Evolutionary conservation across 1,284 basidiomycete genomes (phyloP), one percentile per base, ranked within the genome.

Genomic region (Cryptococcus sp.): DNA sequence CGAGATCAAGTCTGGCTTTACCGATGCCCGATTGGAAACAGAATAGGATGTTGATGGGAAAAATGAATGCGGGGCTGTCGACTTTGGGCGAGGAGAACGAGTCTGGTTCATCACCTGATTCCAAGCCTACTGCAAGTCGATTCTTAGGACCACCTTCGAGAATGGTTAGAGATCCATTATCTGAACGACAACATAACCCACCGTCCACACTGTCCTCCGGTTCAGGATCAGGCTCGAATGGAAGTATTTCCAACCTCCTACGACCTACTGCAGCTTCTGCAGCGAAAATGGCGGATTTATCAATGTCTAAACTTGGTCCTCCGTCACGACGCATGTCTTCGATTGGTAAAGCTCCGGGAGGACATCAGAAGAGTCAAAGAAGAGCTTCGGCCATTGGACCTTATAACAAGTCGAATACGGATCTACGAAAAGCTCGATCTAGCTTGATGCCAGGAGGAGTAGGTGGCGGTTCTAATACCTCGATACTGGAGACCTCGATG

Each of bases 21-120:
- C 23, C 52, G 6, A 57, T 65, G 4, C 64, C 64, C 0, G 58
- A 55, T 23, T 65, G 64, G 64, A 65, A 65, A 56, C 49, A 56
- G 51, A 58, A 63, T 57, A 58, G 64, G 10, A 56, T 63, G 13
- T 53, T 59, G 11, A 33, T 63, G 42, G 64, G 64, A 37, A 65
- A 61, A 33, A 38, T 37, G 4, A 14, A 34, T 8, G 10, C 15
- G 8, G n/a, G 36, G 4, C 23, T 55, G 6, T 36, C 47, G 3
- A 10, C 41, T 3, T 23, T 55, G 23, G 53, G 48, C 37, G 53
- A 55, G 35, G 48, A 43, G 33, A 32, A 14, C 15, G 48, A 49
- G 38, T 23, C 14, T 7, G 43, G 36, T 11, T 32, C 44, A 14
- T 54, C 52, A 10, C 46, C 52, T 6, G 37, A 54, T 7, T 4